Conservation (phyloP, 225 moss, liverwort and hornwort genomes). For the Pseudoscleropodium purum region DNA sequence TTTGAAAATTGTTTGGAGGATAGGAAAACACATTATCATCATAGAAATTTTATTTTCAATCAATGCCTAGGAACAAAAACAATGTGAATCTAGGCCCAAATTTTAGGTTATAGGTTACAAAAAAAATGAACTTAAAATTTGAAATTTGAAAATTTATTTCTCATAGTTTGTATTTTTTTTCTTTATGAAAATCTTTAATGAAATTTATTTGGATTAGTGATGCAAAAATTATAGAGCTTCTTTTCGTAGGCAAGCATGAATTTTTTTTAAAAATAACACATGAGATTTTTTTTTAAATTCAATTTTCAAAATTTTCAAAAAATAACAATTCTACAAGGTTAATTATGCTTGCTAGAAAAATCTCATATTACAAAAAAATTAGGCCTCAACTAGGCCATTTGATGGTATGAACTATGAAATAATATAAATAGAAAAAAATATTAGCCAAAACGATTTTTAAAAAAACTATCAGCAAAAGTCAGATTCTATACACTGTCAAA, state of each 20-base stretch:
- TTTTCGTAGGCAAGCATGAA: background rate
- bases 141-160: background rate
- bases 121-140: background rate
- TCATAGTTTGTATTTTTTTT: background rate
- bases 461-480: too few species aligned
- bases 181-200: background rate
- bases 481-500: too few species aligned
- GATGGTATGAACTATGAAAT: too few species aligned
- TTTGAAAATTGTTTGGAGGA: rapidly evolving
- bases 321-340: rapidly evolving
- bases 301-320: background rate
- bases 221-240: background rate
- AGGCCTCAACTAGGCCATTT: too few species aligned
- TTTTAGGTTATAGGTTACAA: background rate
- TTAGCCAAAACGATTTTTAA: too few species aligned
- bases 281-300: background rate
- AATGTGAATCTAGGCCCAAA: rapidly evolving
- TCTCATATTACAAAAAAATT: background rate
- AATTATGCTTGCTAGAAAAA: background rate
- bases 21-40: background rate
- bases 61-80: rapidly evolving
- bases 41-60: background rate
- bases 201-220: background rate
- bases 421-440: too few species aligned
- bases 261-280: background rate